Conservation (phyloP, 2,329 filamentous ascomycete genomes). For the Ophiostoma tasmaniense region DNA sequence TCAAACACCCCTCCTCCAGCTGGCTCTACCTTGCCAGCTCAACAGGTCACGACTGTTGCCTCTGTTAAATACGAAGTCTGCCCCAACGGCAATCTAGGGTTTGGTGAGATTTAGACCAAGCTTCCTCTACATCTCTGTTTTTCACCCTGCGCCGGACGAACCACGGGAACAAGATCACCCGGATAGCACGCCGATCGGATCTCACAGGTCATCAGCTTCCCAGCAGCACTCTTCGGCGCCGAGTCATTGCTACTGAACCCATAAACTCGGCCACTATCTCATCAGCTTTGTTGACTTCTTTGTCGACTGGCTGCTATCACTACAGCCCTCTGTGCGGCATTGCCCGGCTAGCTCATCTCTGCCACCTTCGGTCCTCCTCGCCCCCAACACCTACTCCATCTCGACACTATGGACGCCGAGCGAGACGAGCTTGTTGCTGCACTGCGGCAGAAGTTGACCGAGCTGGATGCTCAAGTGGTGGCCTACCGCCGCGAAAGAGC, state of each 20-base stretch:
- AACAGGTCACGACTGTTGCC: background rate
- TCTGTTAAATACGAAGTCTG: background rate
- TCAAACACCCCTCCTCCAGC: background rate
- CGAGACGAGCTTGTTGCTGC: conserved; percentile 39
- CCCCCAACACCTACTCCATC: background rate
- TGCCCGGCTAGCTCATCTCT: background rate
- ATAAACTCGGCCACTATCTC: background rate
- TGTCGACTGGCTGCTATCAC: background rate
- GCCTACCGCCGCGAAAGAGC: conserved; percentile 50
- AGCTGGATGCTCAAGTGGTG: conserved; percentile 50
- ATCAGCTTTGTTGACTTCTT: background rate
- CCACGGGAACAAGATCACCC: background rate
- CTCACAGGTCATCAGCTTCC: background rate
- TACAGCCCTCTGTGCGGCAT: background rate
- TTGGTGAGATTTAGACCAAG: background rate
- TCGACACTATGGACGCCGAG: conserved; percentile 29
- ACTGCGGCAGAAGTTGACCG: conserved; percentile 44
- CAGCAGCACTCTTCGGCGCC: background rate
- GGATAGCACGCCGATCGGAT: background rate
- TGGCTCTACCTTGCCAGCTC: background rate
- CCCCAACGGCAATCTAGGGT: background rate
- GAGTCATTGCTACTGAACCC: background rate
- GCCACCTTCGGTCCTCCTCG: background rate
- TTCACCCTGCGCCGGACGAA: background rate
- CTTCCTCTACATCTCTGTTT: background rate